Evolutionary conservation across 306 rosid species (phyloP).

Genomic region (Hylodesmum podocarpum): DNA sequence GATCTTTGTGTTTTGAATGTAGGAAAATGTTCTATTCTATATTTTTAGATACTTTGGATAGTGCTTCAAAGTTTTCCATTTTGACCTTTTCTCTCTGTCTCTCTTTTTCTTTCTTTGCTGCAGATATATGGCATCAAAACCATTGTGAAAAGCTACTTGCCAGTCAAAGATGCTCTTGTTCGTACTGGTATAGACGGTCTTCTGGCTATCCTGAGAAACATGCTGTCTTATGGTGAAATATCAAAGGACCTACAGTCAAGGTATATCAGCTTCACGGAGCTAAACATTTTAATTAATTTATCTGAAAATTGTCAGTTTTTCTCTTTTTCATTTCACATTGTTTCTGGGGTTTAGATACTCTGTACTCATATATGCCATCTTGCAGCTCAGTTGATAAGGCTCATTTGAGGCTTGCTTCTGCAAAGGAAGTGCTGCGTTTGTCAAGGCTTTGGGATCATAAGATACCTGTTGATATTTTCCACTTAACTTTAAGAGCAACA

Average conservation of each 20-base stretch:
- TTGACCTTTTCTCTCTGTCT: neutral
- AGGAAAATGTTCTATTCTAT: slow-evolving; percentile 21
- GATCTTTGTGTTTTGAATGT: slow-evolving; percentile 91
- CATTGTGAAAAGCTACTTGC: slow-evolving; percentile 91
- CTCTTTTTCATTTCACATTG: neutral
- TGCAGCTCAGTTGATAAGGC: slow-evolving; percentile 93
- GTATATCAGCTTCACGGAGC: slow-evolving; percentile 44
- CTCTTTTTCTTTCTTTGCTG: slow-evolving; percentile 12
- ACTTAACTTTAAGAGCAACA: slow-evolving; percentile 71
- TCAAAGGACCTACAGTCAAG: slow-evolving; percentile 80
- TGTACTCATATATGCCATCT: slow-evolving; percentile 35
- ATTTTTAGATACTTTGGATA: slow-evolving; percentile 17
- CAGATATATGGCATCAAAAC: slow-evolving; percentile 95
- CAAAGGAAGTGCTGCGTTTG: slow-evolving; percentile 88
- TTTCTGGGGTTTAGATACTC: slow-evolving; percentile 28
- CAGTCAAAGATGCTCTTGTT: slow-evolving; percentile 91
- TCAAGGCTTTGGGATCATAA: slow-evolving; percentile 94
- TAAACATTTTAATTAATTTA: neutral
- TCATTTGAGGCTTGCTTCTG: slow-evolving; percentile 91
- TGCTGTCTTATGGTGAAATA: slow-evolving; percentile 88
- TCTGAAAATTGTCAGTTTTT: neutral
- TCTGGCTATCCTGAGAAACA: slow-evolving; percentile 69
- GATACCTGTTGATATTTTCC: slow-evolving; percentile 76
- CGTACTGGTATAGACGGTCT: slow-evolving; percentile 77
- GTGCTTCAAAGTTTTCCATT: slow-evolving; percentile 18